These are phyloP conservation scores for Carex cristatella DNA, from an alignment of 176 grass and related monocot species.

Conservation along the genomic window DNA sequence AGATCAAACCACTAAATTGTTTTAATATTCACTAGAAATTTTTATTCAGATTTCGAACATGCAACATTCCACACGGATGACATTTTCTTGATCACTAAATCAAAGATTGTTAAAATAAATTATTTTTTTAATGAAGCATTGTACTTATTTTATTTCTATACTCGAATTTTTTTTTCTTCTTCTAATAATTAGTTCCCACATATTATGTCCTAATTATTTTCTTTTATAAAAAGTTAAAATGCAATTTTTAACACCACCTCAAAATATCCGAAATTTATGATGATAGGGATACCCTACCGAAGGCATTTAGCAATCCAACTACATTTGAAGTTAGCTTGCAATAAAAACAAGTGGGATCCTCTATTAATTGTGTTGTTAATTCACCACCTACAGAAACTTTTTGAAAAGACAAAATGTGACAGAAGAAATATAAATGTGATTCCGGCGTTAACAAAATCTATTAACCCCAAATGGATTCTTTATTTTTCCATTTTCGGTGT, in stretches of 20 bases:
- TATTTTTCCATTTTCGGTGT: no score
- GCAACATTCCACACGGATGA: no score
- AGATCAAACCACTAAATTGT: no score
- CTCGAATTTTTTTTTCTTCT: no score
- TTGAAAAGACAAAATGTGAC: not conserved
- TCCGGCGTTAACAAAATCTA: not conserved
- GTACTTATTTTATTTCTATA: no score
- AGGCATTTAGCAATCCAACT: not conserved
- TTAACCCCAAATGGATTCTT: not conserved
- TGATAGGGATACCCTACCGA: not conserved
- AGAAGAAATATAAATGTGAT: not conserved
- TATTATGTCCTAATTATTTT: not conserved
- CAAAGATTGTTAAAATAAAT: no score
- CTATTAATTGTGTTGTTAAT: not conserved
- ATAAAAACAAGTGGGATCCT: not conserved
- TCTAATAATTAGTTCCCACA: no score
- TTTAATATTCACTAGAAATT: no score
- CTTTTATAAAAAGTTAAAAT: not conserved
- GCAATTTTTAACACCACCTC: not conserved
- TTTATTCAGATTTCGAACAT: no score
- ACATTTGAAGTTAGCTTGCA: not conserved
- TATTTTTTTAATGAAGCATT: no score
- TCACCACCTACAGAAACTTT: not conserved
- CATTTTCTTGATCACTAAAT: no score
- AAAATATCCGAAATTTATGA: not conserved